Evolutionary conservation across 106 monocot genomes (phyloP), one percentile per base, ranked within the genome.

Genomic region (Allium fistulosum): DNA sequence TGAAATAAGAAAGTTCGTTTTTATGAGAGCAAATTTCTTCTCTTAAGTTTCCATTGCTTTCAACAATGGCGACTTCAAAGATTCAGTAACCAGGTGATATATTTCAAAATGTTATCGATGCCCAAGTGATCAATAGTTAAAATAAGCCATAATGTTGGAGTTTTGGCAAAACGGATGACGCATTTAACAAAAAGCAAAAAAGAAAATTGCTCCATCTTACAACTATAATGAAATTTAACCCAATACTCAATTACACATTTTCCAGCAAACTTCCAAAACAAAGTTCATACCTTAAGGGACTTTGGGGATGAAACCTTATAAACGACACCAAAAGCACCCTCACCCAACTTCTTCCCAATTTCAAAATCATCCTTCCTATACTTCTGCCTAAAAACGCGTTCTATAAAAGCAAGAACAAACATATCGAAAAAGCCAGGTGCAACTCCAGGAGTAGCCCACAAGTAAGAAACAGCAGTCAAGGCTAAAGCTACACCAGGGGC

Each of bases 371-470:
- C 91, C 94, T 91, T 95, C 59, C 94, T 85, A 65, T 75, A 95
- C 60, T 81, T 71, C 6, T 82, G 88, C 9, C 91, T 80, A 62
- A 86, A 88, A 48, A 88, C 10, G 51, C 88, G 78, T 68, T 95
- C 91, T 18, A 80, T 11, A 75, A 95, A 91, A 48, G 94, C 91
- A 50, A 95, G 83, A 4, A 95, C 85, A 66, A 95, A 95, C 94
- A 95, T 95, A 67, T 95, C 94, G 65, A 75, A 95, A 82, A 95
- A 91, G 0, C 88, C 94, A 9, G 91, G 94, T n/a, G 91, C 91
- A 11, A 95, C 94, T 4, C 94, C 94, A 1, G 94, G 94, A 11
- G 94, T 95, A 48, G 94, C 91, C 94, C 94, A 95, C 73, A 95
- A 85, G 68, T 95, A 95, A 65, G 94, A 85, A 37, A 67, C 83